These are phyloP conservation scores for Magnusiomyces fungicola DNA, from an alignment of 1,139 yeast genomes.

Conservation along the genomic window DNA sequence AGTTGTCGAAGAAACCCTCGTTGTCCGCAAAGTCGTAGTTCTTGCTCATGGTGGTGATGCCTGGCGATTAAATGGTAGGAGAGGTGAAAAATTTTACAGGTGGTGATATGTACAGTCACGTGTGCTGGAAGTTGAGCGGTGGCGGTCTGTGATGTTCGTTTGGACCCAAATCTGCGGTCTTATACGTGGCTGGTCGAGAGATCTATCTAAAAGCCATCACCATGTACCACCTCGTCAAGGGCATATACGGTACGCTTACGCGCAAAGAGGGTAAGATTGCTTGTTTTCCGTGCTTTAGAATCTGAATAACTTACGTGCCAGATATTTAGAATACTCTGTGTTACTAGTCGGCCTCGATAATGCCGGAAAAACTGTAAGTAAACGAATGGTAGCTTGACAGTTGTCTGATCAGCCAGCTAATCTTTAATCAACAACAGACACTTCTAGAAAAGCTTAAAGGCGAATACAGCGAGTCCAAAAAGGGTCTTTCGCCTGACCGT, in stretches of 20 bases:
- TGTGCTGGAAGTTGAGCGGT: too few relatives aligned
- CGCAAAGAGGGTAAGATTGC: slow-evolving; percentile 41
- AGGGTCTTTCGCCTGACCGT: slow-evolving; percentile 40
- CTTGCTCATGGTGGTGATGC: slow-evolving; percentile 11
- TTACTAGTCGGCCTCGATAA: slow-evolving; percentile 86
- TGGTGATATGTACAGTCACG: too few relatives aligned
- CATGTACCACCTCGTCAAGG: slow-evolving; percentile 62
- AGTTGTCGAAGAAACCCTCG: slow-evolving; percentile 13
- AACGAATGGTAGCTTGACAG: background rate
- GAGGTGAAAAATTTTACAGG: too few relatives aligned
- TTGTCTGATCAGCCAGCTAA: background rate
- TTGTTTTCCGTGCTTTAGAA: background rate
- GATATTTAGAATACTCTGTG: slow-evolving; percentile 50
- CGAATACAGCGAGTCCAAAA: slow-evolving; percentile 37
- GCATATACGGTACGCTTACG: slow-evolving; percentile 50
- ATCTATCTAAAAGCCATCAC: too few relatives aligned
- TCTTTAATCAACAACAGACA: slow-evolving; percentile 36
- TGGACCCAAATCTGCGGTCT: too few relatives aligned
- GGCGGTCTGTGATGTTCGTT: too few relatives aligned
- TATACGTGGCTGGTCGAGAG: too few relatives aligned
- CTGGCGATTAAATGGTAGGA: too few relatives aligned
- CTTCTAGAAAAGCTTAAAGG: slow-evolving; percentile 57
- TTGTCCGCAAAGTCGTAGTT: slow-evolving; percentile 13
- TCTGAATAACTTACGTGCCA: background rate
- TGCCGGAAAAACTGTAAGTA: slow-evolving; percentile 74